phyloP scores from a whole-genome alignment of 1,139 yeast species.

The Scheffersomyces stambukii region DNA sequence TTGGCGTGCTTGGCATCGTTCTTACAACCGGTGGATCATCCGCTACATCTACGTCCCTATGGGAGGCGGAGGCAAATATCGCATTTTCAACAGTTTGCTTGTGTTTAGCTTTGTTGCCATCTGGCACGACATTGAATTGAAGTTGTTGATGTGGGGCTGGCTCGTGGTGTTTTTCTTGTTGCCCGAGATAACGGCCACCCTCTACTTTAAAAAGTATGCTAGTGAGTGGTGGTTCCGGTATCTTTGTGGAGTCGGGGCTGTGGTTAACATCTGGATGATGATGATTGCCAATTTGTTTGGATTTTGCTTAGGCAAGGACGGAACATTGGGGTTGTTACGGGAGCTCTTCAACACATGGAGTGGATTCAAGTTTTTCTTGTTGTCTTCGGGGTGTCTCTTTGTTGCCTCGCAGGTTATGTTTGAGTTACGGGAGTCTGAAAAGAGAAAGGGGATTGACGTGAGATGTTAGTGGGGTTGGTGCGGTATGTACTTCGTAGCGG shows the following conservation, averaged over 20 bases:
- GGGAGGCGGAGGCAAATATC: conserved; percentile 69
- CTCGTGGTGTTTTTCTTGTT: conserved; percentile 76
- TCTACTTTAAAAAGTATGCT: conserved; percentile 36
- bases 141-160: conserved; percentile 94
- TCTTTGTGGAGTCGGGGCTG: conserved; percentile 83
- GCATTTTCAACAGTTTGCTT: conserved; percentile 71
- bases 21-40: conserved; percentile 85
- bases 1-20: conserved; percentile 99
- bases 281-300: conserved; percentile 95
- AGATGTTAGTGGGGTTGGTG: conserved; percentile 59
- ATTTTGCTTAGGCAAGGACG: conserved; percentile 88
- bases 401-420: conserved; percentile 93
- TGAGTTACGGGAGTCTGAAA: conserved; percentile 83
- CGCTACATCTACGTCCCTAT: conserved; percentile 82
- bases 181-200: conserved; percentile 79
- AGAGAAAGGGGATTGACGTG: conserved; percentile 74
- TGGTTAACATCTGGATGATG: conserved; percentile 93
- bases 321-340: conserved; percentile 58
- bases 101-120: conserved; percentile 97
- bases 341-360: conserved; percentile 69
- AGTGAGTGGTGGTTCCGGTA: conserved; percentile 72
- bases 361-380: conserved; percentile 64
- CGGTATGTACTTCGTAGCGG: neutral
- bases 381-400: conserved; percentile 65
- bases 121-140: conserved; percentile 96